These are phyloP conservation scores for Podila epicladia DNA, from an alignment of 192 early-diverging fungal genomes.

Conservation along the genomic window DNA sequence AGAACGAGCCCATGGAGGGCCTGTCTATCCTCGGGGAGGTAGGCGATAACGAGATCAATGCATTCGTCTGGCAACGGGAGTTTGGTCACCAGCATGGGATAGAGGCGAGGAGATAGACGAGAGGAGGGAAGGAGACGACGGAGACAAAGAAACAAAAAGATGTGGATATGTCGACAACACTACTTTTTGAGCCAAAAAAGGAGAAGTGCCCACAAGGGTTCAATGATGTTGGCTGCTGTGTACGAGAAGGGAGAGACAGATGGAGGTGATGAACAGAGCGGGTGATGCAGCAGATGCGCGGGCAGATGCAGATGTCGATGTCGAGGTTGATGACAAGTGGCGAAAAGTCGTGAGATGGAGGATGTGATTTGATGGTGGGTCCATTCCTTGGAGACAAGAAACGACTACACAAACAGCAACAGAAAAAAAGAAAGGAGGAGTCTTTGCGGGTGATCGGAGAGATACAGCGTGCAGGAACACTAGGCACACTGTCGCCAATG, in stretches of 20 bases:
- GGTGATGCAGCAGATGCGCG: no score
- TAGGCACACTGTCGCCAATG: no score
- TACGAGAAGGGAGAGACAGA: no score
- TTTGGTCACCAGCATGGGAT: conserved; percentile 36
- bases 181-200: no score
- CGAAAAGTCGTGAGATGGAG: background rate
- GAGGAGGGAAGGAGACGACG: background rate
- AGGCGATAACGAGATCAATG: conserved; percentile 41
- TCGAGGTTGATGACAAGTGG: no score
- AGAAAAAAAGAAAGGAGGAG: no score
- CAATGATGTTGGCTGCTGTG: no score
- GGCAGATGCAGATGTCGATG: no score
- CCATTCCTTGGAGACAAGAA: background rate
- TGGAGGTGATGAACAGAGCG: no score
- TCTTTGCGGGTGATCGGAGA: background rate
- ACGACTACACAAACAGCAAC: no score
- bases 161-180: background rate
- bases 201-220: no score
- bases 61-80: conserved; percentile 48
- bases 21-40: conserved; percentile 29
- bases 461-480: no score
- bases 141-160: background rate
- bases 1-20: conserved; percentile 45
- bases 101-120: background rate
- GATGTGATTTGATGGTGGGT: background rate